Evolutionary conservation across 495 filamentous ascomycete genomes (phyloP), one percentile per base, ranked within the genome.

Genomic region (Lichenothelia convexa): DNA sequence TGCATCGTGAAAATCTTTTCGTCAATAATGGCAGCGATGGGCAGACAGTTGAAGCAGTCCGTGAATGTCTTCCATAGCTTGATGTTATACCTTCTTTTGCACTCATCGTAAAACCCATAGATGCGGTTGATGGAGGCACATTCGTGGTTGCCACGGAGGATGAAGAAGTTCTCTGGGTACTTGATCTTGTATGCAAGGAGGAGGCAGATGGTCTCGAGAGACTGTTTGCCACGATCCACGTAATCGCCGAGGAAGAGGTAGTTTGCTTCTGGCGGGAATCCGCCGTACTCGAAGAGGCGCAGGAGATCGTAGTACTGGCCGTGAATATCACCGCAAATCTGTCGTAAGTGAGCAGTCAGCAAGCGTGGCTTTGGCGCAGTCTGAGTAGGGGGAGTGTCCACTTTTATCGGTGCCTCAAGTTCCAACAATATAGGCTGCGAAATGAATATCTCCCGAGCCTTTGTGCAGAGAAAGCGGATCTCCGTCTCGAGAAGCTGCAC

Each of bases 1-100:
- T 97, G 89, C 89, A 97, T 97, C 43, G 89, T 97, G 71, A 97
- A 95, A 50, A 97, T 97, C 78, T 97, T 97, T 70, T 97, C 89
- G 55, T 97, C 89, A 50, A 97, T 97, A 59, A 97, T 97, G 39
- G 89, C 89, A n/a, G 89, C 89, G 59, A 97, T 97, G 21, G 89
- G 89, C 53, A 97, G 59, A 66, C 89, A 97, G 68, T 97, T 97
- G 72, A 97, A 97, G 72, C 89, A 97, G 52, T 97, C 89, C 24
- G 89, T 97, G 55, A 97, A 97, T 5, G 89, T 97, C 70, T 97
- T 97, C 89, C 89, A 97, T 44, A 97, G 75, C 72, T 97, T 97
- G 66, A 97, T 97, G 66, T 97, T 97, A 63, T 97, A 97, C 42
- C 89, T 70, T 44, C 89, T 76, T 68, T 97, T 97, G 73, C 89